Base-by-base conservation (phyloP, 257 asterid genomes). In the Lantana camara region DNA sequence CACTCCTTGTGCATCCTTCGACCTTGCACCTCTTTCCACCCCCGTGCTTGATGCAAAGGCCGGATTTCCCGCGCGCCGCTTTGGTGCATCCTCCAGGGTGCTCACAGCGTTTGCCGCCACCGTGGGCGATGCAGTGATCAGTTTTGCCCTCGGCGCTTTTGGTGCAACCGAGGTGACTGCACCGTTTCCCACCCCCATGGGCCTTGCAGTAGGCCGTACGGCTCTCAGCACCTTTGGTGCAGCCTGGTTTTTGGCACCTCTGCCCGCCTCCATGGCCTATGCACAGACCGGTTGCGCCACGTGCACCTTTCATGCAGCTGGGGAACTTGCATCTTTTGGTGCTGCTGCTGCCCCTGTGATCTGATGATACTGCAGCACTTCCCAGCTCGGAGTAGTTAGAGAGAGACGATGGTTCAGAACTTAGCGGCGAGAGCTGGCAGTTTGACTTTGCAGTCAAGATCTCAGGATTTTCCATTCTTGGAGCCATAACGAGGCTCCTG, bases 261-360 rank as follows among this genome's bases (percentile, higher is more conserved):
- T 82, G 91, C 11, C 98, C 98, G 8, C 98, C 98, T 11, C 98
- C 96, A 22, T 91, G 98, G 19, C 94, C 90, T 37, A 91, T 91
- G 69, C 98, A 88, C 32, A 91, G 74, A 21, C 95, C 95, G 0
- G 96, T 82, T 2, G 96, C 86, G 27, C 96, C 96, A 4, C 98
- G 82, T 65, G 95, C 95, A 13, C 98, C 96, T 71, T 91, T 91
- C 3, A 40, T 50, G 68, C 98, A 91, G 12, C 87, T 95, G 0
- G 19, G 45, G 68, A 75, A 84, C 71, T 75, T 77, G 80, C 98
- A 91, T 75, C 82, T 77, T 75, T 80, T 91, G 5, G 75, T 66
- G 49, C 62, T 84, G 49, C 62, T 84, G 80, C 69, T 60, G 63
- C 64, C 71, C 59, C 70, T 73, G 13, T 42, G 82, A 29, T 68